Base-by-base conservation (phyloP, 2,329 filamentous ascomycete species). In the Fusarium poae region DNA sequence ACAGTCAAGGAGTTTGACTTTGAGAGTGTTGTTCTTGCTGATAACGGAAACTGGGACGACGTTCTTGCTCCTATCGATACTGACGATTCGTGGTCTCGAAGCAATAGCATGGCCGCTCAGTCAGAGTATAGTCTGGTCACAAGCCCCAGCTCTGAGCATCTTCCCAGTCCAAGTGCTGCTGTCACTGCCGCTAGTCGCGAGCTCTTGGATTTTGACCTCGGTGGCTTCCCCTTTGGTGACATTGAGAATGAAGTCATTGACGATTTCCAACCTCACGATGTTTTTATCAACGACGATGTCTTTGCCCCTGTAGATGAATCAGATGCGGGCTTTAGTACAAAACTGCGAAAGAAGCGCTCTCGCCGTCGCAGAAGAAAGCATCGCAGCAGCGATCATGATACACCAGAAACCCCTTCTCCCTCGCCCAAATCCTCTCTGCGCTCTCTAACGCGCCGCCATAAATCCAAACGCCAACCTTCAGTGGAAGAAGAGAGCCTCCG, bases 1-100 rank as follows among this genome's bases (percentile, higher is more conserved):
- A 90, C 88, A 1, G 87, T 97, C 45, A 85, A 86, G 67, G 91
- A 95, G 75, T 93, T 95, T 75, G 90, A 93, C 76, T 93, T 97
- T 77, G 89, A 94, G 75, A 89, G 92, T 66, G 89, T 94, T 20
- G 83, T 86, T 30, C 85, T 97, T 43, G 84, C 88, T 51, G 85
- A 87, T 63, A 83, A 83, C 34, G 93, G 91, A 29, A 90, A 84
- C 59, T 97, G 93, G 93, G 91, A 96, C 61, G 90, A 94, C 30
- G 93, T 92, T 0, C 85, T 97, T n/a, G 87, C 89, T 39, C 91
- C 92, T 3, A 81, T 97, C 58, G 77, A 82, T 66, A 79, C 73
- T 66, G 81, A 76, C 73, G 82, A 77, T 66, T 80, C 71, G n/a
- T 81, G 79, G 79, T 78, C 76, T 27, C 65, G 72, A 23, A 74